Percentiles rank a stretch among this genome's conserved stretches.
Evolutionary conservation across 352 stramenopile genomes (phyloP).

Genomic region (Globisporangium radiosum): DNA sequence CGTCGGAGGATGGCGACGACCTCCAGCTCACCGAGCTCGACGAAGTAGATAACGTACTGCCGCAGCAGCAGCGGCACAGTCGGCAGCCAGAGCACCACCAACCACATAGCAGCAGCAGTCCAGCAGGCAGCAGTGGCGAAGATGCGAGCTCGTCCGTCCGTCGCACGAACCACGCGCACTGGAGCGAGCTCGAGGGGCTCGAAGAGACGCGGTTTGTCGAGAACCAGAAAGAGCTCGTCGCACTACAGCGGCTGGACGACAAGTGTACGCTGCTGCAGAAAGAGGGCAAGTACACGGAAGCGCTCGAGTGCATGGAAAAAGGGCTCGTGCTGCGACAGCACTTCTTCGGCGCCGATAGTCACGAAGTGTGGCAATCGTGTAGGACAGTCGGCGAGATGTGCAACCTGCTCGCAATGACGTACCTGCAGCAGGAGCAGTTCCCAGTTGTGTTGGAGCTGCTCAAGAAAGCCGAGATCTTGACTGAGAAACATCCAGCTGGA

Average conservation of each 20-base stretch:
- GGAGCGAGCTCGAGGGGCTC: conserved; percentile 30
- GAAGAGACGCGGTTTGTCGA: conserved; percentile 32
- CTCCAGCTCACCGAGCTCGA: conserved; percentile 29
- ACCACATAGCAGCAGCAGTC: not conserved
- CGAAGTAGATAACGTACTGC: not conserved
- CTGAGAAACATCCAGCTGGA: conserved; percentile 74
- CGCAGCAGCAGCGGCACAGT: conserved; percentile 5
- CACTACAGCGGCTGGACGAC: conserved; percentile 86
- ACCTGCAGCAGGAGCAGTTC: conserved; percentile 92
- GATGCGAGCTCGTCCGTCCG: not conserved
- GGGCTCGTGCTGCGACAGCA: conserved; percentile 90
- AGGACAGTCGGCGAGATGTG: conserved; percentile 94
- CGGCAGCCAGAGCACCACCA: not conserved
- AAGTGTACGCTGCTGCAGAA: conserved; percentile 88
- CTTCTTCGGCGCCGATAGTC: conserved; percentile 89
- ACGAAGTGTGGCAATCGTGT: conserved; percentile 87
- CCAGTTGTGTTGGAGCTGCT: conserved; percentile 88
- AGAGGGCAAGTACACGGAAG: conserved; percentile 89
- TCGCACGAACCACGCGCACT: not conserved
- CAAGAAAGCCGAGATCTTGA: conserved; percentile 93
- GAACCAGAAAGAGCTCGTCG: conserved; percentile 83
- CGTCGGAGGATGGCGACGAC: conserved; percentile 3
- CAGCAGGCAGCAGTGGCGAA: conserved; percentile 21
- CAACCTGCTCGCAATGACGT: conserved; percentile 95
- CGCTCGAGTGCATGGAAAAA: conserved; percentile 92